Percentiles rank a stretch among this genome's conserved stretches.
Evolutionary conservation across 1,284 basidiomycete genomes (phyloP).

Genomic region (Heterobasidion irregulare): DNA sequence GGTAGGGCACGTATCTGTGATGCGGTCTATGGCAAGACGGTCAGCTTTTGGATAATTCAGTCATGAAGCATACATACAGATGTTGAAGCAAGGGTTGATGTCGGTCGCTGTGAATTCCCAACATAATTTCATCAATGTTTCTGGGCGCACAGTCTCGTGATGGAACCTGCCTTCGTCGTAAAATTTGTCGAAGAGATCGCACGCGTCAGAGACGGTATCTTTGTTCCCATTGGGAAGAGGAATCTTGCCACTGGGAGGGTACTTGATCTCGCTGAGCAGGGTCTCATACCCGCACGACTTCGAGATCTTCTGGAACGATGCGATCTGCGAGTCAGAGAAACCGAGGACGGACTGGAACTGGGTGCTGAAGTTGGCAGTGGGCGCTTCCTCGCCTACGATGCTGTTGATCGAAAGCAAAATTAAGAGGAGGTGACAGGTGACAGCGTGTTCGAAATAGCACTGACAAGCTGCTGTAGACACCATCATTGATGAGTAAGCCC

Average conservation of each 20-base stretch:
- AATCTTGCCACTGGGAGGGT: not conserved
- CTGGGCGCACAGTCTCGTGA: not conserved
- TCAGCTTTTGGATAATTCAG: not conserved
- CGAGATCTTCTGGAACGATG: not conserved
- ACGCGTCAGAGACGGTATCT: not conserved
- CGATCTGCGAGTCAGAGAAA: not conserved
- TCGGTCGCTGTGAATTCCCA: not conserved
- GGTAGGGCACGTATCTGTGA: not conserved
- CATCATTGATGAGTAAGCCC: conserved; percentile 1
- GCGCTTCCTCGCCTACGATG: not conserved
- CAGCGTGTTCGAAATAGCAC: not conserved
- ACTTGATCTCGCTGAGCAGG: not conserved
- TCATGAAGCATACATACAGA: not conserved
- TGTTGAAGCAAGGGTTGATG: not conserved
- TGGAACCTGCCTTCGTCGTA: not conserved
- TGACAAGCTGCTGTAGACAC: conserved; percentile 1
- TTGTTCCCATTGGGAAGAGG: not conserved
- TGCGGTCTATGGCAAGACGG: not conserved
- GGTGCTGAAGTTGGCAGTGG: not conserved
- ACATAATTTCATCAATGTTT: not conserved
- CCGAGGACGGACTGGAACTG: not conserved
- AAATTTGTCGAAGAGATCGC: not conserved
- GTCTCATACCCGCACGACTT: not conserved
- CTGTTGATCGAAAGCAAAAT: not conserved
- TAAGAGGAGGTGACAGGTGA: no score